A percentile compares a stretch with the other conserved stretches of the same genome.
These are phyloP conservation scores for Colletotrichum salicis DNA, from an alignment of 2,329 filamentous ascomycete genomes.

Conservation along the genomic window DNA sequence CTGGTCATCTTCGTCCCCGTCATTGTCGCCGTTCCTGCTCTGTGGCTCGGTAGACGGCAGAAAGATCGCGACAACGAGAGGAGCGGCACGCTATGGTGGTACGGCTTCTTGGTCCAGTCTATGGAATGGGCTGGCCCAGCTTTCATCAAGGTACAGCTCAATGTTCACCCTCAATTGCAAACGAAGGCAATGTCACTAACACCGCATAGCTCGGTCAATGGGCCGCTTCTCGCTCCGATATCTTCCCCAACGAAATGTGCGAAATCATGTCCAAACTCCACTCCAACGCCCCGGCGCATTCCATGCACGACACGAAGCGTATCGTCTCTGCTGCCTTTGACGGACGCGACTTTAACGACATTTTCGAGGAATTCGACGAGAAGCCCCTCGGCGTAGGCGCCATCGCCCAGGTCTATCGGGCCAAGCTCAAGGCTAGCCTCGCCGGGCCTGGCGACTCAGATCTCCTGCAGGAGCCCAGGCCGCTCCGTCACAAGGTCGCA, in stretches of 20 bases:
- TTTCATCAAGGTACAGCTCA: slow-evolving; percentile 83
- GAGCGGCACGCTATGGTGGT: slow-evolving; percentile 92
- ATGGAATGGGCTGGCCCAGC: slow-evolving; percentile 96
- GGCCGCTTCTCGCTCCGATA: slow-evolving; percentile 95
- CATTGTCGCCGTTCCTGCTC: slow-evolving; percentile 78
- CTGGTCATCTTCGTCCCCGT: slow-evolving; percentile 92
- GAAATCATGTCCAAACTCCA: slow-evolving; percentile 93
- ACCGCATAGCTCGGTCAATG: slow-evolving; percentile 84
- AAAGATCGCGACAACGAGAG: slow-evolving; percentile 77
- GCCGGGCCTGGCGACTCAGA: slow-evolving; percentile 72
- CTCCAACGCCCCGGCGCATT: slow-evolving; percentile 93
- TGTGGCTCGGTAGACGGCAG: slow-evolving; percentile 80
- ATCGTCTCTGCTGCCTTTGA: slow-evolving; percentile 86
- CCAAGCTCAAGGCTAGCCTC: slow-evolving; percentile 85
- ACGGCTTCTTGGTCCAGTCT: slow-evolving; percentile 82
- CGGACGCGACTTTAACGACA: slow-evolving; percentile 83
- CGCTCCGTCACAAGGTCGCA: slow-evolving; percentile 73
- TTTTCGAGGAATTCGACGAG: slow-evolving; percentile 96
- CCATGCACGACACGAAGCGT: slow-evolving; percentile 79
- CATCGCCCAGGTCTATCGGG: slow-evolving; percentile 97
- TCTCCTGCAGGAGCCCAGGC: slow-evolving; percentile 58
- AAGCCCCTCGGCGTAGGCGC: slow-evolving; percentile 91
- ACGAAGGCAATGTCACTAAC: not conserved
- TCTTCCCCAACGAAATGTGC: slow-evolving; percentile 94
- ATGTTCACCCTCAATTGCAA: not conserved